Conservation (phyloP, 164 flowering plant species). For the Nymphaea thermarum region DNA sequence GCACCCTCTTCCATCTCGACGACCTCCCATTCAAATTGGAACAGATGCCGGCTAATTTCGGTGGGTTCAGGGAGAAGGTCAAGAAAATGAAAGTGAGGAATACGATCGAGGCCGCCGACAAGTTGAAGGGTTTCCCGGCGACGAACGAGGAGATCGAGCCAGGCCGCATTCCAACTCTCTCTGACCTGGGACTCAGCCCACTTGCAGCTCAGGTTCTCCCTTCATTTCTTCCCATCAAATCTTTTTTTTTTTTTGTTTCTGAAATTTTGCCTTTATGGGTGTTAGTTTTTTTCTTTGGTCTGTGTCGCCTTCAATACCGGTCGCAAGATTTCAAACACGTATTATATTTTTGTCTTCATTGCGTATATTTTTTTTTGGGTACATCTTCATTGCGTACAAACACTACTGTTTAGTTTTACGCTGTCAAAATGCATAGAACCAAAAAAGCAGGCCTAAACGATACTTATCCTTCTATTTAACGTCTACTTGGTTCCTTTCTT, state of each 20-base stretch:
- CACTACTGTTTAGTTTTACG: no score
- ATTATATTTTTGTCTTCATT: no score
- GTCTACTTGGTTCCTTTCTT: no score
- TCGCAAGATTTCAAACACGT: not conserved
- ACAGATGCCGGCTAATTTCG: constrained; percentile 75
- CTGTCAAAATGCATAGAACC: no score
- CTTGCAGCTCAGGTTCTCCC: constrained; percentile 42
- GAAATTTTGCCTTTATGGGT: not conserved
- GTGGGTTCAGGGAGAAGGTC: constrained; percentile 79
- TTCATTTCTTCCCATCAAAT: not conserved
- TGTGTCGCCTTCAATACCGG: not conserved
- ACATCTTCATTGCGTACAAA: no score
- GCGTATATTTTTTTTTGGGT: no score
- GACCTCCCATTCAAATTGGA: constrained; percentile 85
- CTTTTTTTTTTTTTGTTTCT: no score
- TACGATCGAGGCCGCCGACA: constrained; percentile 68
- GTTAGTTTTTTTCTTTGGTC: not conserved
- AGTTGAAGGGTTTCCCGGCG: constrained; percentile 60
- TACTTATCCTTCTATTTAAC: no score
- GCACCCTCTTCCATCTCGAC: constrained; percentile 80
- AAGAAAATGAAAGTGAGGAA: constrained; percentile 59
- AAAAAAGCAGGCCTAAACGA: no score
- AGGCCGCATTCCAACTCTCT: constrained; percentile 82
- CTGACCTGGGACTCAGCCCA: constrained; percentile 70
- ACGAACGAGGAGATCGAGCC: constrained; percentile 68